Conservation (phyloP, 306 rosid genomes). For the Ammopiptanthus mongolicus region DNA sequence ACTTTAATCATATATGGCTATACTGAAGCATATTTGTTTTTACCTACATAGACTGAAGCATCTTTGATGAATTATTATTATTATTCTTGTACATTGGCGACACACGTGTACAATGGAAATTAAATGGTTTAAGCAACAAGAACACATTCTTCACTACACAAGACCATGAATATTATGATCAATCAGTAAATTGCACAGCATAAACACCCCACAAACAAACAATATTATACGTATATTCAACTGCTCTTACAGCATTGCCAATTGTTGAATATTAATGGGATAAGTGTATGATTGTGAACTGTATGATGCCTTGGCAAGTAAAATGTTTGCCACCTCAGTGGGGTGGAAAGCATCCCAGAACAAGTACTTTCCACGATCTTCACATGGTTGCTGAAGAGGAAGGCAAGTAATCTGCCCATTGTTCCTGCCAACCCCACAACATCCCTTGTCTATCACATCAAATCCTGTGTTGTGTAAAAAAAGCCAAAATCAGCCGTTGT, state of each 20-base stretch:
- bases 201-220: background rate
- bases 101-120: background rate
- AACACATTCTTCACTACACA: slow-evolving; percentile 4
- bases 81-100: background rate
- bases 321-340: slow-evolving; percentile 64
- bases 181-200: background rate
- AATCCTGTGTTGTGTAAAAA: slow-evolving; percentile 42
- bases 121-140: background rate
- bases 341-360: slow-evolving; percentile 98
- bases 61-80: background rate
- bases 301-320: slow-evolving; percentile 50
- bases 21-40: too few relatives aligned
- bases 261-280: slow-evolving; percentile 77
- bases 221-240: background rate
- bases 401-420: slow-evolving; percentile 90
- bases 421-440: slow-evolving; percentile 91
- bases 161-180: background rate
- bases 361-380: slow-evolving; percentile 57
- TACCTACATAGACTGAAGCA: background rate
- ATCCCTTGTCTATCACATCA: slow-evolving; percentile 77
- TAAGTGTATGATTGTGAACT: slow-evolving; percentile 49
- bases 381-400: slow-evolving; percentile 70
- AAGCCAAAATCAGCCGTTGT: background rate
- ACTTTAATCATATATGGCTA: too few relatives aligned
- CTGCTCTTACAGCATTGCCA: slow-evolving; percentile 40